Conservation (phyloP, 2,329 filamentous ascomycete genomes). For the Blastomyces parvus region DNA sequence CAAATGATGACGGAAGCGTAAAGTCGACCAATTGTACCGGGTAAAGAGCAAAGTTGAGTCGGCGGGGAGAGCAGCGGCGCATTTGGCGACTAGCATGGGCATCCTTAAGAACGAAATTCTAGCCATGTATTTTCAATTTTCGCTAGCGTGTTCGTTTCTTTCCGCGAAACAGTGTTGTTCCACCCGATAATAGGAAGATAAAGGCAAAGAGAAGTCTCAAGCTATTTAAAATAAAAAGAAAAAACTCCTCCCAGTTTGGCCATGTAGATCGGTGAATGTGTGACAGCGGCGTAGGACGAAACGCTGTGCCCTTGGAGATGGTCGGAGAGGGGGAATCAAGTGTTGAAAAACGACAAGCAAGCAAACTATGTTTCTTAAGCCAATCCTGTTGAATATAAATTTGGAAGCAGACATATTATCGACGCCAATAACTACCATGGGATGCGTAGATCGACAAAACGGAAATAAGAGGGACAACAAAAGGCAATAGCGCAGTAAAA, state of each 20-base stretch:
- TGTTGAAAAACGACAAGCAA: slow-evolving; percentile 15
- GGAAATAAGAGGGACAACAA: slow-evolving; percentile 12
- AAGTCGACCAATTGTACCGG: neutral
- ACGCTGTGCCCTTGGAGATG: neutral
- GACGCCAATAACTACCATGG: slow-evolving; percentile 23
- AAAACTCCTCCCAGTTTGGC: neutral
- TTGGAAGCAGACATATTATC: slow-evolving; percentile 14
- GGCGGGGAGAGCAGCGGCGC: neutral
- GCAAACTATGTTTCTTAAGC: slow-evolving; percentile 3
- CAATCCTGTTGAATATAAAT: slow-evolving; percentile 25
- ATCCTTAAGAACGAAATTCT: neutral
- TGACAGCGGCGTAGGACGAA: neutral
- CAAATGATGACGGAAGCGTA: neutral
- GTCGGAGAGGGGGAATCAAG: slow-evolving; percentile 3
- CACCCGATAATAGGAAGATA: neutral
- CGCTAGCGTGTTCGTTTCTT: neutral
- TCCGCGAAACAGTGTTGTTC: neutral
- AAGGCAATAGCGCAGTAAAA: slow-evolving; percentile 14
- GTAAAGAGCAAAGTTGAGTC: neutral
- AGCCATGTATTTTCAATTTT: neutral
- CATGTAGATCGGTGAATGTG: neutral
- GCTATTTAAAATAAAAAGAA: neutral
- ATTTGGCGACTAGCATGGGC: neutral
- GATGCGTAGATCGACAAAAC: slow-evolving; percentile 10
- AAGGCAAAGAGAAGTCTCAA: neutral